Evolutionary conservation across 2,329 filamentous ascomycete genomes (phyloP).

Genomic region (Didymella keratinophila): DNA sequence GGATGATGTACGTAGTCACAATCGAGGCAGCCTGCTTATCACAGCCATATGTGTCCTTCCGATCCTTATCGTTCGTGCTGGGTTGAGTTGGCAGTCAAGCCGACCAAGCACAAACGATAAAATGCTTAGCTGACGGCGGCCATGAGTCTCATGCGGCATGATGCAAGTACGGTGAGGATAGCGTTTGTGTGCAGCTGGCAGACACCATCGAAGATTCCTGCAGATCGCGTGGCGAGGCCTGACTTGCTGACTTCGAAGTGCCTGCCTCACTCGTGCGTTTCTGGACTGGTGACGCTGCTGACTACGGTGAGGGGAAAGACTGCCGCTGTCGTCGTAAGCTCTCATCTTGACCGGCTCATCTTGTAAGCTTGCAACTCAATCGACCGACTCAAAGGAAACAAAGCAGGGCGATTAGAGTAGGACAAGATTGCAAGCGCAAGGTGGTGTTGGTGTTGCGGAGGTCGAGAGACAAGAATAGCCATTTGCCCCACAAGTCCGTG

Average conservation of each 20-base stretch:
- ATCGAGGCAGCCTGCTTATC: background rate
- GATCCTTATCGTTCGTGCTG: too few species aligned
- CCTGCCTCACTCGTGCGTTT: background rate
- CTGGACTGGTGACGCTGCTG: background rate
- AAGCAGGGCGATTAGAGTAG: conserved; percentile 8
- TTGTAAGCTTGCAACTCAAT: background rate
- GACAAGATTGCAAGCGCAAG: conserved; percentile 18
- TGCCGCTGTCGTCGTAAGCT: conserved; percentile 9
- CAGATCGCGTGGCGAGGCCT: background rate
- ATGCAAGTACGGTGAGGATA: background rate
- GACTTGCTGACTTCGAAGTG: background rate
- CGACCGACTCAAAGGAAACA: background rate
- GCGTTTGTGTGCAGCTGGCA: background rate
- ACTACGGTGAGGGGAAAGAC: background rate
- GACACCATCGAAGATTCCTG: background rate
- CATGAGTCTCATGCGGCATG: background rate
- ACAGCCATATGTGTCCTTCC: too few species aligned
- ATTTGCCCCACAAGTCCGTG: conserved; percentile 13
- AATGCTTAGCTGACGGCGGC: background rate
- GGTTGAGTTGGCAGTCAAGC: background rate
- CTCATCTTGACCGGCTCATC: background rate
- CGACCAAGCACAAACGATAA: background rate
- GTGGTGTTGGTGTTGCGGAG: conserved; percentile 9
- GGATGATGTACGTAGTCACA: background rate
- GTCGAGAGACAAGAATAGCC: conserved; percentile 15